Evolutionary conservation across 768 basidiomycete species (phyloP).

Genomic region (Roridomyces roridus): DNA sequence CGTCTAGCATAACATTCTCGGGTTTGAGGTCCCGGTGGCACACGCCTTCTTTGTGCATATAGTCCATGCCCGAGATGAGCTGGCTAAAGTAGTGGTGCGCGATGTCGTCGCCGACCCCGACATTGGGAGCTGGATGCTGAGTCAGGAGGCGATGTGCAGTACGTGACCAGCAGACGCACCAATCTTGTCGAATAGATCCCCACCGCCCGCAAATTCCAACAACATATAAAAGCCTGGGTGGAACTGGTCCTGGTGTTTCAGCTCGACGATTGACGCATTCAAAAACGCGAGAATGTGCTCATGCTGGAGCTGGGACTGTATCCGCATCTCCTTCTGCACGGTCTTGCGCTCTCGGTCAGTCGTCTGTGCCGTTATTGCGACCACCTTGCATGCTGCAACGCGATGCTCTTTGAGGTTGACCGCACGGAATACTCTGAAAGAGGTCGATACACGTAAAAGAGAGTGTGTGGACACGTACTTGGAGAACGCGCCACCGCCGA

Average conservation of each 20-base stretch:
- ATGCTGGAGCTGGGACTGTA: slow-evolving; percentile 84
- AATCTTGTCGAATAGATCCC: slow-evolving; percentile 98
- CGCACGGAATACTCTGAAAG: slow-evolving; percentile 79
- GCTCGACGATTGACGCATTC: slow-evolving; percentile 77
- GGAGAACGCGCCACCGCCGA: slow-evolving; percentile 90
- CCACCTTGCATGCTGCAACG: slow-evolving; percentile 89
- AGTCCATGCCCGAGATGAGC: slow-evolving; percentile 80
- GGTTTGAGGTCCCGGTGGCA: slow-evolving; percentile 98
- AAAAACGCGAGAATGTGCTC: slow-evolving; percentile 83
- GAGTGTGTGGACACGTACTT: slow-evolving; percentile 53
- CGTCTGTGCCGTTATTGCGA: slow-evolving; percentile 66
- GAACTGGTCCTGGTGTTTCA: slow-evolving; percentile 59
- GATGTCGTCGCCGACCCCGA: slow-evolving; percentile 84
- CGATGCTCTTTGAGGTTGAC: slow-evolving; percentile 68
- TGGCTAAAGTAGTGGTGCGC: slow-evolving; percentile 93
- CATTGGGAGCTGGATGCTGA: slow-evolving; percentile 74
- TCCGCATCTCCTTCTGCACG: slow-evolving; percentile 90
- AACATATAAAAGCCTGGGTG: slow-evolving; percentile 91
- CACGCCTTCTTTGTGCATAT: slow-evolving; percentile 88
- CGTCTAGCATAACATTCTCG: slow-evolving; percentile 90
- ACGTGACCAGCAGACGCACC: slow-evolving; percentile 56
- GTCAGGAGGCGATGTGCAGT: not conserved
- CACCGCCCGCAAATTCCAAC: slow-evolving; percentile 90
- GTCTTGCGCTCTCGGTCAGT: slow-evolving; percentile 76
- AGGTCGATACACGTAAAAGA: not conserved